phyloP scores from a whole-genome alignment of 495 filamentous ascomycete species.

The Neurospora sp. region DNA sequence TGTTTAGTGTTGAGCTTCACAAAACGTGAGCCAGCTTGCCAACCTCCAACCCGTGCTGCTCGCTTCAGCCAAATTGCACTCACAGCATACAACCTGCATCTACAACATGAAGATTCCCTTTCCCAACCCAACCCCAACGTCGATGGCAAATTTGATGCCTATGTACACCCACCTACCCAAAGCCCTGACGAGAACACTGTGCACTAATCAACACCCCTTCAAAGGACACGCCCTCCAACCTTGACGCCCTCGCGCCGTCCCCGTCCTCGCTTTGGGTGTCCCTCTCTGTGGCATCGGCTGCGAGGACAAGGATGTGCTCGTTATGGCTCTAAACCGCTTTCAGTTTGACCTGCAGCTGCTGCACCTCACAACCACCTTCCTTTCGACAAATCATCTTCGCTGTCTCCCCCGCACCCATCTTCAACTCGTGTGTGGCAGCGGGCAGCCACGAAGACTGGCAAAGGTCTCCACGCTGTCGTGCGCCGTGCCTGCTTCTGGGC shows the following conservation, averaged over 20 bases:
- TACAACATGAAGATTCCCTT: background rate
- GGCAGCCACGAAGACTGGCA: background rate
- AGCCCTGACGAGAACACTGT: background rate
- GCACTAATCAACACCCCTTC: background rate
- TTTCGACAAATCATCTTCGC: background rate
- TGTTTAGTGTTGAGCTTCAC: background rate
- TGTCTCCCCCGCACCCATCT: background rate
- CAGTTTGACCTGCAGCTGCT: background rate
- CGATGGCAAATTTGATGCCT: background rate
- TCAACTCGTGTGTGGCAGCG: background rate
- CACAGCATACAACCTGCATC: background rate
- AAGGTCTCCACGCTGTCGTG: background rate
- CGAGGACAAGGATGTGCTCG: background rate
- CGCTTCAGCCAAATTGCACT: background rate
- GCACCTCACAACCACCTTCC: background rate
- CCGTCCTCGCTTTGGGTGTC: background rate
- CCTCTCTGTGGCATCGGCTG: background rate
- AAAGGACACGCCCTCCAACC: background rate
- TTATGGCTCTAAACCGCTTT: background rate
- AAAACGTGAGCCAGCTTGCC: background rate
- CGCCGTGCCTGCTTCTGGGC: background rate
- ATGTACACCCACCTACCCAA: background rate
- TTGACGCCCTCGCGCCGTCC: background rate
- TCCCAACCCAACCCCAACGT: background rate
- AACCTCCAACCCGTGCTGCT: background rate